Conservation (phyloP, 1,284 basidiomycete species). For the Malassezia cuniculi region DNA sequence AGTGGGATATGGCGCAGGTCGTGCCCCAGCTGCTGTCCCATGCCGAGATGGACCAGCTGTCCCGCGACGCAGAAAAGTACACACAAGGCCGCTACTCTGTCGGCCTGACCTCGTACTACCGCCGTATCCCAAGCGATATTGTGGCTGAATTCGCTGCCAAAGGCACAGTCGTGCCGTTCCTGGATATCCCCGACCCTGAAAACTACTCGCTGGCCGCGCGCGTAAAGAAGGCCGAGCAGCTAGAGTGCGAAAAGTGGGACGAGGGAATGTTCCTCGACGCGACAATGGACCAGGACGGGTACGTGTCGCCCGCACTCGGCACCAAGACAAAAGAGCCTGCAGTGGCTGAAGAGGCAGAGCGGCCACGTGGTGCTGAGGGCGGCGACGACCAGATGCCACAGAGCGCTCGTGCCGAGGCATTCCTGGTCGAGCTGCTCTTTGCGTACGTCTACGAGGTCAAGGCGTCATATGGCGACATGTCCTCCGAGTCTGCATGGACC, state of each 20-base stretch:
- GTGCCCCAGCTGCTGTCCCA: conserved; percentile 7
- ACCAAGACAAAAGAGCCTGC: too few relatives aligned
- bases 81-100: too few relatives aligned
- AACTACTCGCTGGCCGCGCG: not conserved
- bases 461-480: conserved; percentile 9
- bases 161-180: conserved; percentile 5
- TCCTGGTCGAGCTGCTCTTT: conserved; percentile 14
- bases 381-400: not conserved
- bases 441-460: conserved; percentile 15
- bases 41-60: conserved; percentile 1
- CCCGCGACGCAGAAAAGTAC: conserved; percentile 4
- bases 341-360: too few relatives aligned
- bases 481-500: conserved; percentile 16
- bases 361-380: too few relatives aligned
- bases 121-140: too few relatives aligned
- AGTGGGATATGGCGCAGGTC: not conserved
- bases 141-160: too few relatives aligned
- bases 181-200: conserved; percentile 5
- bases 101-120: too few relatives aligned
- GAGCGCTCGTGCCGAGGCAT: not conserved
- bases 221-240: not conserved
- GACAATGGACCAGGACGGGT: conserved; percentile 11
- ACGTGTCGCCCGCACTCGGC: too few relatives aligned
- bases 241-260: conserved; percentile 17
- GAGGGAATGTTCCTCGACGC: conserved; percentile 13